Evolutionary conservation across 768 basidiomycete genomes (phyloP), one percentile per base, ranked within the genome.

Genomic region (Tubosaeta sp.): DNA sequence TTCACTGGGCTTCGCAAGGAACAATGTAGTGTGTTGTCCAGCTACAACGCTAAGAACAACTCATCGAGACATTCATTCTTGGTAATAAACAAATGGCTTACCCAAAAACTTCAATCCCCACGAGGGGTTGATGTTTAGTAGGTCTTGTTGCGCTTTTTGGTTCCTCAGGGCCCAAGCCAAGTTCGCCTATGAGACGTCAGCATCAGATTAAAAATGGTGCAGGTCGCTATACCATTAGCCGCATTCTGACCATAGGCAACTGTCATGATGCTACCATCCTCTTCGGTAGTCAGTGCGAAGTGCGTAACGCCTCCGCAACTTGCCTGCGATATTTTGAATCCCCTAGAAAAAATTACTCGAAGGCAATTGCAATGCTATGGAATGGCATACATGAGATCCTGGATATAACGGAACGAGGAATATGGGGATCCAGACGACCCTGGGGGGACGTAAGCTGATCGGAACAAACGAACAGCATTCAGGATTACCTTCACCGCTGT

Each of bases 361-460:
- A 29, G 43, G 35, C 12, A 50, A 17, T 13, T 13, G 34, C 6
- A 42, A 50, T 22, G 6, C 14, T 1, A 27, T 29, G 43, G 34
- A 34, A 33, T 17, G 29, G 65, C 81, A 34, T 51, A 87, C 92
- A 87, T 84, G 67, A 94, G 84, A 48, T 95, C 94, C 43, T 87
- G 88, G 65, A 95, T 85, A 63, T 79, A 84, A 47, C 90, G 82
- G 76, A 95, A 95, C 1, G 85, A 81, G 0, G 91, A 91, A 66
- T 86, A 95, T 0, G 91, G 91, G 25, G 89, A 91, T 11, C 91
- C 91, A 14, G 81, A 81, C n/a, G 93, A 94, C 25, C 91, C 89
- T 88, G 39, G n/a, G 33, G 43, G n/a, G 48, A n/a, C n/a, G 14
- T 55, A n/a, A 47, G 58, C 49, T 48, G 33, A 47, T 45, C 32